Conservation (phyloP, 495 filamentous ascomycete genomes). For the Podospora appendiculata region DNA sequence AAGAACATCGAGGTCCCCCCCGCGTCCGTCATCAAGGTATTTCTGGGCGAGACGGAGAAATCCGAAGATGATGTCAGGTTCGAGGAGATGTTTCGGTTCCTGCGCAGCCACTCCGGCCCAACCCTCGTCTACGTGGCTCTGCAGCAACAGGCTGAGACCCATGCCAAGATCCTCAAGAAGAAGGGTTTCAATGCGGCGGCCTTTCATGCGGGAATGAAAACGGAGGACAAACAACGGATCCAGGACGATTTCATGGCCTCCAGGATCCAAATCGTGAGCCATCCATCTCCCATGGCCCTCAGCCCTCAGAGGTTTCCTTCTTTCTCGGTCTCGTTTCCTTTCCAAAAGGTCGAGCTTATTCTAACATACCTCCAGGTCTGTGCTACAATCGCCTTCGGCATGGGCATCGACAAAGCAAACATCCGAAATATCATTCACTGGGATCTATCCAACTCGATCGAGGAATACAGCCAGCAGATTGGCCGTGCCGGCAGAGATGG, state of each 20-base stretch:
- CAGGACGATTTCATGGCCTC: conserved; percentile 49
- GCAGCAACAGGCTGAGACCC: conserved; percentile 40
- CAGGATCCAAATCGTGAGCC: conserved; percentile 29
- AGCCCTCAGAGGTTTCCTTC: no score
- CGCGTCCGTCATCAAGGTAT: no score
- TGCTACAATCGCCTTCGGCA: conserved; percentile 54
- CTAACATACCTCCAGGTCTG: conserved; percentile 25
- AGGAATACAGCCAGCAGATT: conserved; percentile 54
- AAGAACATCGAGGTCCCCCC: conserved; percentile 23
- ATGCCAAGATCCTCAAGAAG: conserved; percentile 26
- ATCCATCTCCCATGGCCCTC: background rate
- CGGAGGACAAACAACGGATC: conserved; percentile 27
- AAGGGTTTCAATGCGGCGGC: conserved; percentile 33
- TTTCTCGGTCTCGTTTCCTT: background rate
- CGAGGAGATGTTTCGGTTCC: conserved; percentile 36
- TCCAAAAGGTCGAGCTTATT: background rate
- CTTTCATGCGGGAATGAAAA: conserved; percentile 48
- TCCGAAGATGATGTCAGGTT: conserved; percentile 31
- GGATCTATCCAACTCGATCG: conserved; percentile 45
- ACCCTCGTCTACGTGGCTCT: conserved; percentile 51
- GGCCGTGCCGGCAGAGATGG: conserved; percentile 52
- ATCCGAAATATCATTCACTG: conserved; percentile 54
- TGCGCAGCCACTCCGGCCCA: conserved; percentile 40
- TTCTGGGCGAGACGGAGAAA: no score
- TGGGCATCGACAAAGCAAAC: conserved; percentile 52